Conservation (phyloP, 179 eudicot genomes). For the Sideroxylon spinosum region DNA sequence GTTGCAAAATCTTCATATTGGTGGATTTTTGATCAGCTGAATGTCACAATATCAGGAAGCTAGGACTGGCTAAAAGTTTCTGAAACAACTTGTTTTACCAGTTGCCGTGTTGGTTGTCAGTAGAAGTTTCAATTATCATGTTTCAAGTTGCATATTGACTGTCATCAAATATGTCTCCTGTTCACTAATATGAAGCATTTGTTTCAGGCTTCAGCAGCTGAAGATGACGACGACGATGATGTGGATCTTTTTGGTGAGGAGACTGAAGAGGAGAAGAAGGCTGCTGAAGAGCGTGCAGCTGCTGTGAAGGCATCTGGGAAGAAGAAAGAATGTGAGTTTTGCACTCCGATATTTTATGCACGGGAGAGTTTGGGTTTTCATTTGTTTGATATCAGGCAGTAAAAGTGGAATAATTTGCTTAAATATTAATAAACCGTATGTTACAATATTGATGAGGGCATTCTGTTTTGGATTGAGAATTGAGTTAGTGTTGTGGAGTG, state of each 20-base stretch:
- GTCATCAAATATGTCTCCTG: background rate
- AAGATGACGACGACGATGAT: conserved; percentile 63
- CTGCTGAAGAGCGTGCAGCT: conserved; percentile 83
- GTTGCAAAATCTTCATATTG: background rate
- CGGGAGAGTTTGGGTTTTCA: background rate
- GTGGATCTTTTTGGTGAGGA: conserved; percentile 96
- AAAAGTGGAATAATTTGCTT: background rate
- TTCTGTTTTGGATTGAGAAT: background rate
- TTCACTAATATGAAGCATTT: background rate
- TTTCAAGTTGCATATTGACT: background rate
- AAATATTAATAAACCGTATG: too few species aligned
- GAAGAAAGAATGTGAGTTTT: conserved; percentile 82
- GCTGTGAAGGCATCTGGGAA: conserved; percentile 51
- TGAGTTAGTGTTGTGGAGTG: background rate
- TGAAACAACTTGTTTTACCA: background rate
- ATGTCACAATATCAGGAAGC: background rate
- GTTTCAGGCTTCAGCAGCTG: conserved; percentile 69
- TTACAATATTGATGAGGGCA: background rate
- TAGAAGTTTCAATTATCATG: background rate
- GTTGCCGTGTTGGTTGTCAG: too few species aligned
- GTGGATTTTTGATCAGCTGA: background rate
- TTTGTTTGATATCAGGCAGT: background rate
- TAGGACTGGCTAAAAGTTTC: background rate
- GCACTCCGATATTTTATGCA: background rate
- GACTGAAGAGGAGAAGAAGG: conserved; percentile 97